Evolutionary conservation across 257 asterid genomes (phyloP).

Genomic region (Forsythia suspensa): DNA sequence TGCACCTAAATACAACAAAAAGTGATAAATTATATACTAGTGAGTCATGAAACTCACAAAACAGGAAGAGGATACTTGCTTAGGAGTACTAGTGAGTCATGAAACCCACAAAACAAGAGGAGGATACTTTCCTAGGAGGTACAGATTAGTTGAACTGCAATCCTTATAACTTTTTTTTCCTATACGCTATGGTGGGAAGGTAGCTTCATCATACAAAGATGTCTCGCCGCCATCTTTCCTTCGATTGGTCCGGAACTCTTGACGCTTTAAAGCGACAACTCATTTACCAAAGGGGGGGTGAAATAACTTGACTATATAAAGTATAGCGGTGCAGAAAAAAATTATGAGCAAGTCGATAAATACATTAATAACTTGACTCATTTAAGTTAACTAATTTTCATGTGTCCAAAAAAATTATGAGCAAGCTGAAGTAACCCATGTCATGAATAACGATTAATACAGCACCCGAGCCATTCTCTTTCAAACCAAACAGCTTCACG

Average conservation of each 20-base stretch:
- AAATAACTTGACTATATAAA: conserved; percentile 42
- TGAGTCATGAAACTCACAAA: no score
- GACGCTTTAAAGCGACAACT: conserved; percentile 32
- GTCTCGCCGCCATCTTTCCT: conserved; percentile 35
- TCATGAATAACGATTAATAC: conserved; percentile 6
- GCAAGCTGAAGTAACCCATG: not conserved
- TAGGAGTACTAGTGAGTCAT: conserved; percentile 27
- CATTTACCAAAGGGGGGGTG: conserved; percentile 29
- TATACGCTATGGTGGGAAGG: conserved; percentile 20
- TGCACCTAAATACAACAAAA: conserved; percentile 33
- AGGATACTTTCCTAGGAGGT: conserved; percentile 68
- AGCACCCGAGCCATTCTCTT: conserved; percentile 22
- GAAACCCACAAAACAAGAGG: conserved; percentile 40
- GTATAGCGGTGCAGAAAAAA: conserved; percentile 10
- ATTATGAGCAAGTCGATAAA: no score
- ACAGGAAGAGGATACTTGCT: no score
- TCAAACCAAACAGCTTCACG: conserved; percentile 6
- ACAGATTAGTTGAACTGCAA: conserved; percentile 1
- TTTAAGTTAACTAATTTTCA: not conserved
- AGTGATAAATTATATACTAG: conserved; percentile 23
- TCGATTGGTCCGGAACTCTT: not conserved
- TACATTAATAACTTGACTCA: not conserved
- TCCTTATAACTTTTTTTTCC: not conserved
- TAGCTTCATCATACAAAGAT: conserved; percentile 49
- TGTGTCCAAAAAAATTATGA: not conserved